These are phyloP conservation scores for Umbilicaria muhlenbergii DNA, from an alignment of 495 filamentous ascomycete genomes.

Conservation along the genomic window DNA sequence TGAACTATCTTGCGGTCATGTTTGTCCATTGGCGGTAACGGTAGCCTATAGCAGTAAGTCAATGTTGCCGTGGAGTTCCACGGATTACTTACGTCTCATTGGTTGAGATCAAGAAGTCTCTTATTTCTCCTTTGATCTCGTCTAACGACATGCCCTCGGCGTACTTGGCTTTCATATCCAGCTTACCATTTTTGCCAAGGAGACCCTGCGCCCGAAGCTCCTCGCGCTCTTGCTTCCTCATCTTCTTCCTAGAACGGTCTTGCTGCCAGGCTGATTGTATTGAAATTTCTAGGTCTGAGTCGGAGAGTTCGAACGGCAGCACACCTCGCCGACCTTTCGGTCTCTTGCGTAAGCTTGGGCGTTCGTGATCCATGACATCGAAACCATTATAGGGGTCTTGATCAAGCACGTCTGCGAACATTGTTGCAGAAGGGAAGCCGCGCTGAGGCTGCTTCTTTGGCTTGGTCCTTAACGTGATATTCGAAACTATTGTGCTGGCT, in stretches of 20 bases:
- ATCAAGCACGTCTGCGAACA: conserved; percentile 50
- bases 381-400: conserved; percentile 52
- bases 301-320: conserved; percentile 42
- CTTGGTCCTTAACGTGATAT: neutral
- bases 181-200: conserved; percentile 47
- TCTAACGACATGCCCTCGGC: conserved; percentile 50
- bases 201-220: conserved; percentile 63
- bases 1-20: conserved; percentile 61
- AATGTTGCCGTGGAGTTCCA: neutral
- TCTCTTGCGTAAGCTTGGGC: conserved; percentile 39
- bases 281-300: conserved; percentile 54
- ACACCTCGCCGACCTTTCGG: conserved; percentile 37
- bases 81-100: conserved; percentile 40
- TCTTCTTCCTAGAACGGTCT: conserved; percentile 70
- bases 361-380: conserved; percentile 69
- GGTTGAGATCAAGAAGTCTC: conserved; percentile 47
- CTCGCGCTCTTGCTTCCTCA: conserved; percentile 65
- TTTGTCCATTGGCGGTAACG: conserved; percentile 75
- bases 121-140: conserved; percentile 58
- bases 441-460: conserved; percentile 1
- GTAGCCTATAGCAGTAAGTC: conserved; percentile 34
- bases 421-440: conserved; percentile 40
- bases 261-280: conserved; percentile 51
- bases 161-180: conserved; percentile 60
- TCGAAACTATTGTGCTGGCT: conserved; percentile 3